Conservation (phyloP, 306 rosid genomes). For the Crataegus laevigata region DNA sequence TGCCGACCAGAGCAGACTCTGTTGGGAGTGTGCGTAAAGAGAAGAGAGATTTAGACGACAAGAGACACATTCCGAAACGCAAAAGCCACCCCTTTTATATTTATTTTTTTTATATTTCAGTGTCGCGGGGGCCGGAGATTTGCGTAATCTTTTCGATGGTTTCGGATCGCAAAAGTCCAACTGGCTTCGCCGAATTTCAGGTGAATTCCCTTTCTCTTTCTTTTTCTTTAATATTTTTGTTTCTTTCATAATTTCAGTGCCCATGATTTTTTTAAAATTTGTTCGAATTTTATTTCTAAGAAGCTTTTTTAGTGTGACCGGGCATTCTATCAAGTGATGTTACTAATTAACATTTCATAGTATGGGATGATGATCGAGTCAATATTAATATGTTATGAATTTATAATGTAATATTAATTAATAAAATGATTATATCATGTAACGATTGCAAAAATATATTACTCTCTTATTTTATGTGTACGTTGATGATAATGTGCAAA, state of each 20-base stretch:
- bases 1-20: slow-evolving; percentile 26
- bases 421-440: too few relatives aligned
- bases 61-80: slow-evolving; percentile 13
- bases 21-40: slow-evolving; percentile 5
- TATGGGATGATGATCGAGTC: too few relatives aligned
- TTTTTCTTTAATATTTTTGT: not conserved
- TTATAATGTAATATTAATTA: too few relatives aligned
- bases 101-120: not conserved
- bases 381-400: too few relatives aligned
- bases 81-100: not conserved
- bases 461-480: not conserved
- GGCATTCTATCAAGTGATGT: too few relatives aligned
- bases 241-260: not conserved
- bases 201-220: slow-evolving; percentile 4
- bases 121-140: not conserved
- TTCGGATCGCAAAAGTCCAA: slow-evolving; percentile 16
- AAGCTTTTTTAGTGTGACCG: too few relatives aligned
- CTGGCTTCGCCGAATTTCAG: slow-evolving; percentile 19
- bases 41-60: slow-evolving; percentile 27
- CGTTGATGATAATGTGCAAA: not conserved
- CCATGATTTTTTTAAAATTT: not conserved
- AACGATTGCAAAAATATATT: too few relatives aligned
- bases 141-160: not conserved
- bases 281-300: too few relatives aligned
- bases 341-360: too few relatives aligned